phyloP scores from a whole-genome alignment of 1,139 yeast genomes.

The Suzukiozyma palmioleophila region DNA sequence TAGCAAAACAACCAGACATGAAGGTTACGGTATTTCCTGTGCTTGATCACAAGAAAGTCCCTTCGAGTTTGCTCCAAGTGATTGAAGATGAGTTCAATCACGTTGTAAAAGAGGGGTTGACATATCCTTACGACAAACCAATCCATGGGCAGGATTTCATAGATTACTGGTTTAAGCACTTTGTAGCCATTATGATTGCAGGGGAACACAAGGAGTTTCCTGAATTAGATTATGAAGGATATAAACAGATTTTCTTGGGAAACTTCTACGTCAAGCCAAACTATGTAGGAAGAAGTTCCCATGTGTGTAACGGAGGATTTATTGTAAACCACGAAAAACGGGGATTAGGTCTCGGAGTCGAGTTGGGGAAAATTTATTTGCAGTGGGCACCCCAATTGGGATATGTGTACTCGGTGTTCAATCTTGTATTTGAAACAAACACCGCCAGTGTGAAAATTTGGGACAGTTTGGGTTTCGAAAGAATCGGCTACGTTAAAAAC shows the following conservation, averaged over 20 bases:
- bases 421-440: slow-evolving; percentile 72
- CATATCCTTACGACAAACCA: slow-evolving; percentile 39
- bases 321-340: slow-evolving; percentile 52
- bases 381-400: slow-evolving; percentile 68
- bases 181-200: slow-evolving; percentile 41
- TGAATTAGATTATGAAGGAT: slow-evolving; percentile 16
- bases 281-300: slow-evolving; percentile 72
- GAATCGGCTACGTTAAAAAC: slow-evolving; percentile 63
- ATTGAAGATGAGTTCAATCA: slow-evolving; percentile 38
- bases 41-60: slow-evolving; percentile 27
- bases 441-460: slow-evolving; percentile 64
- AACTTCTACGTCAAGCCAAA: slow-evolving; percentile 75
- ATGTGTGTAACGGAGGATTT: slow-evolving; percentile 78
- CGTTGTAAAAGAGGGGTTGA: slow-evolving; percentile 47
- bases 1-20: slow-evolving; percentile 24
- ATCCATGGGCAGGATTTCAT: slow-evolving; percentile 29
- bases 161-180: slow-evolving; percentile 41
- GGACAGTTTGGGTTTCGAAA: slow-evolving; percentile 71
- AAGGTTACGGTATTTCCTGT: slow-evolving; percentile 34
- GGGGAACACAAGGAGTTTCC: slow-evolving; percentile 25
- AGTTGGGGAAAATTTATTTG: slow-evolving; percentile 57
- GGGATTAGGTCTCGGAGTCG: slow-evolving; percentile 59
- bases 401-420: slow-evolving; percentile 75
- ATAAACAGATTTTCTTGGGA: slow-evolving; percentile 52
- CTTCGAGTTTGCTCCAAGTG: slow-evolving; percentile 27